Base-by-base conservation (phyloP, 1,139 yeast species). In the Lodderomyces theae region DNA sequence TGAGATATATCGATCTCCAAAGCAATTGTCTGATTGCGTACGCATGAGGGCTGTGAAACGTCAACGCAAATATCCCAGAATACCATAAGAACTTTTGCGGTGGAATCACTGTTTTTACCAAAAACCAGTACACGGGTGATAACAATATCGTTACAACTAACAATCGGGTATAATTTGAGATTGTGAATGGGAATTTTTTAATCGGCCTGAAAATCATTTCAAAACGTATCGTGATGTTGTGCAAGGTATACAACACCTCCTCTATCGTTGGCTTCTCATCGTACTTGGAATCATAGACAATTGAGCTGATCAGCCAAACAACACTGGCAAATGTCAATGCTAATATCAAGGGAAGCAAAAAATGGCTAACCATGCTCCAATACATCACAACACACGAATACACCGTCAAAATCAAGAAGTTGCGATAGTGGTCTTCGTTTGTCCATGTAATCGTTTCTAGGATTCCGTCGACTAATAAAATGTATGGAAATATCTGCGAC, bases 361-460 rank as follows among this genome's bases (percentile, higher is more conserved):
- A 51, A 34, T 57, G 49, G 28, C 70, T 58, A 18, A 73, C 49
- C 11, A 54, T 39, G 11, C 59, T 48, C 82, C 82, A 77, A 51
- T 74, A 69, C 54, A 67, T 51, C n/a, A 76, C 68, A 2, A 69
- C 34, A 17, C 67, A 57, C 19, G 73, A 62, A 48, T 70, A 73
- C 0, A 54, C 43, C 4, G 69, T 69, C 38, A 76, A 61, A 3
- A 71, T 38, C n/a, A 76, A 53, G 43, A 74, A 66, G 49, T 77
- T 77, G 44, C 66, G 64, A 49, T 72, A 75, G 5, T 71, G 74
- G 42, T 76, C 77, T 2, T 67, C 72, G 47, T 76, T 74, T 2
- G 82, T 77, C 83, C 83, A 78, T 1, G 82, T 76, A 15, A 75
- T 48, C 7, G 74, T 55, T 36, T 73, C 76, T 22, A 78, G 56